phyloP scores from a whole-genome alignment of 306 rosid genomes.

The Sicyos baderoa region DNA sequence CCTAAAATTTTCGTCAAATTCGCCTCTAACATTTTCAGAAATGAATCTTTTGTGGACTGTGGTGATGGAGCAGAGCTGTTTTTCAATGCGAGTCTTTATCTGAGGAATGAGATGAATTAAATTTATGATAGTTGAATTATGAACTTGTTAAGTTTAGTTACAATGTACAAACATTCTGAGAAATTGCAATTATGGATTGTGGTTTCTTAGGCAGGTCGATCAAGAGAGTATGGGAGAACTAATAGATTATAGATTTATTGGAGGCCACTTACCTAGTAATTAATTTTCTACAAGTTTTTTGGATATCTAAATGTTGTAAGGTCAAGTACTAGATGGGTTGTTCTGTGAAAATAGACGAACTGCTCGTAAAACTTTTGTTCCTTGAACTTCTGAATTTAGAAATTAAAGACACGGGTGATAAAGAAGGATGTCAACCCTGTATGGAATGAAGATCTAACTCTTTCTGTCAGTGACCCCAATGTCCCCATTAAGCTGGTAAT shows the following conservation, averaged over 20 bases:
- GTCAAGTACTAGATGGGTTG: too few species aligned
- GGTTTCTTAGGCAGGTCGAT: background rate
- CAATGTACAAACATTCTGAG: background rate
- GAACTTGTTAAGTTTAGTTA: background rate
- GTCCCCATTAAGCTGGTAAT: slow-evolving; percentile 47
- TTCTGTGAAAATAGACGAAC: accelerated
- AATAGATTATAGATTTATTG: too few species aligned
- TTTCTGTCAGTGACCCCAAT: slow-evolving; percentile 49
- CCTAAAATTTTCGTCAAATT: background rate
- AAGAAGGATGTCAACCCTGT: slow-evolving; percentile 76
- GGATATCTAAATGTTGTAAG: too few species aligned
- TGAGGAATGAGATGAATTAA: background rate
- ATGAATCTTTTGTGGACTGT: background rate
- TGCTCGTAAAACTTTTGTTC: background rate
- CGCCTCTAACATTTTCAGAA: background rate
- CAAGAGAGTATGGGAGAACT: too few species aligned
- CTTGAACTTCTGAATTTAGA: slow-evolving; percentile 35
- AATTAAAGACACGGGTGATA: slow-evolving; percentile 72
- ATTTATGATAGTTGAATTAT: background rate
- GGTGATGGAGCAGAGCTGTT: background rate
- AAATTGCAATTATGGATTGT: background rate
- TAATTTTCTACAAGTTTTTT: too few species aligned
- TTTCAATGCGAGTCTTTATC: background rate
- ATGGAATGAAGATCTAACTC: slow-evolving; percentile 95
- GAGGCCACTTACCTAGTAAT: too few species aligned